phyloP scores from a whole-genome alignment of 495 filamentous ascomycete genomes.

The Aspergillus biplanus region DNA sequence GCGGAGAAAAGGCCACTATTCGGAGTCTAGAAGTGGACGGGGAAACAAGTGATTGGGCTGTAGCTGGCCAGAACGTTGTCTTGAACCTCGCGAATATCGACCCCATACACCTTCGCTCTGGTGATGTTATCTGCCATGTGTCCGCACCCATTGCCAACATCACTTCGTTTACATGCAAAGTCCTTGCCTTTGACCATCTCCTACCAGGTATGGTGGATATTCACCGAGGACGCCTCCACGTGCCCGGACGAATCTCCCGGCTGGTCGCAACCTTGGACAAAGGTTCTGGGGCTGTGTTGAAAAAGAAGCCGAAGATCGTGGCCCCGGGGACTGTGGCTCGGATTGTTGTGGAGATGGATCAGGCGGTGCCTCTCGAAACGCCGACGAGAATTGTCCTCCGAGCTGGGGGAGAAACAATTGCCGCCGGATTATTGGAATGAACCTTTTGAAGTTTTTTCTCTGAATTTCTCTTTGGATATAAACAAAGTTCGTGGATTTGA shows the following conservation, averaged over 20 bases:
- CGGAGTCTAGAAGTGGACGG: constrained; percentile 77
- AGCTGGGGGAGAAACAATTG: constrained; percentile 78
- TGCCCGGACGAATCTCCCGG: constrained; percentile 70
- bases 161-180: constrained; percentile 75
- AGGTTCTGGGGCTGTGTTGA: constrained; percentile 62
- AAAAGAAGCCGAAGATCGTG: constrained; percentile 85
- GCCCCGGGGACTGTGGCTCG: constrained; percentile 70
- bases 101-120: constrained; percentile 74
- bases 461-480: too few relatives aligned
- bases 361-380: constrained; percentile 76
- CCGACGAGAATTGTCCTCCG: constrained; percentile 81
- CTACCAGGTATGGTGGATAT: constrained; percentile 89
- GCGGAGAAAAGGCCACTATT: constrained; percentile 74
- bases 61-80: constrained; percentile 89
- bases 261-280: constrained; percentile 79
- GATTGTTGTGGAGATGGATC: constrained; percentile 72
- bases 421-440: constrained; percentile 81
- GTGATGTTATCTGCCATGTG: constrained; percentile 81
- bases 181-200: constrained; percentile 85
- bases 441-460: background rate
- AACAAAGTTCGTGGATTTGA: too few relatives aligned
- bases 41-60: constrained; percentile 80
- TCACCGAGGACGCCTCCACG: constrained; percentile 81
- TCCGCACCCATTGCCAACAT: constrained; percentile 67
- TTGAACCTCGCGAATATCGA: constrained; percentile 88